phyloP scores from a whole-genome alignment of 768 basidiomycete species.

The Pulveroboletus sp. region DNA sequence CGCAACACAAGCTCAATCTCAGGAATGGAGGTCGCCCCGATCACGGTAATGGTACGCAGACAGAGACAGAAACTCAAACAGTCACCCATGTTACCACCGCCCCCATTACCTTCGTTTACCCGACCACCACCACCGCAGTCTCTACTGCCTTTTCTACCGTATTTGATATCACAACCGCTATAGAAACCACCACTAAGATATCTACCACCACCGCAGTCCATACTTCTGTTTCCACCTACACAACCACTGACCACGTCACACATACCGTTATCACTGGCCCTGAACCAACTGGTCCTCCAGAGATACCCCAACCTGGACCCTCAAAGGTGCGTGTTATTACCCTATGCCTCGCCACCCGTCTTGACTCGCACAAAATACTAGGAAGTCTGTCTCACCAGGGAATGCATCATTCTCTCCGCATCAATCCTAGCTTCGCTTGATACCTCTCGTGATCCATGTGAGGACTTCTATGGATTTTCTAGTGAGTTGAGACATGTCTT shows the following conservation, averaged over 20 bases:
- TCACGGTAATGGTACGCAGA: constrained; percentile 34
- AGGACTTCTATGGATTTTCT: constrained; percentile 91
- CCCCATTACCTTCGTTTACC: constrained; percentile 27
- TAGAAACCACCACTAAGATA: constrained; percentile 41
- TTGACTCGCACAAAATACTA: constrained; percentile 26
- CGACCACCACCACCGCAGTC: constrained; percentile 34
- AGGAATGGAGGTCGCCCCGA: constrained; percentile 35
- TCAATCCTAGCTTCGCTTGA: constrained; percentile 81
- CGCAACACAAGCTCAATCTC: constrained; percentile 71
- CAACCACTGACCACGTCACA: constrained; percentile 34
- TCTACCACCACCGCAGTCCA: constrained; percentile 36
- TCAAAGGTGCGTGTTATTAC: constrained; percentile 41
- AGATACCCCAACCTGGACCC: constrained; percentile 57
- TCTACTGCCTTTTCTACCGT: constrained; percentile 32
- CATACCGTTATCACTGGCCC: constrained; percentile 41
- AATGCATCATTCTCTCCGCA: constrained; percentile 83
- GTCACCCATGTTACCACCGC: constrained; percentile 32
- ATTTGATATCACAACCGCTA: constrained; percentile 34
- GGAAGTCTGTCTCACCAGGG: constrained; percentile 69
- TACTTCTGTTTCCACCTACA: constrained; percentile 39
- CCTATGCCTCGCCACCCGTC: not conserved
- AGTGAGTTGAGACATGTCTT: constrained; percentile 51
- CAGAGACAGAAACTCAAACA: constrained; percentile 31
- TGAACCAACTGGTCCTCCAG: constrained; percentile 41
- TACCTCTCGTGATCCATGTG: constrained; percentile 83